These are phyloP conservation scores for Poterioochromonas sp. DNA, from an alignment of 352 stramenopile genomes.

Conservation along the genomic window DNA sequence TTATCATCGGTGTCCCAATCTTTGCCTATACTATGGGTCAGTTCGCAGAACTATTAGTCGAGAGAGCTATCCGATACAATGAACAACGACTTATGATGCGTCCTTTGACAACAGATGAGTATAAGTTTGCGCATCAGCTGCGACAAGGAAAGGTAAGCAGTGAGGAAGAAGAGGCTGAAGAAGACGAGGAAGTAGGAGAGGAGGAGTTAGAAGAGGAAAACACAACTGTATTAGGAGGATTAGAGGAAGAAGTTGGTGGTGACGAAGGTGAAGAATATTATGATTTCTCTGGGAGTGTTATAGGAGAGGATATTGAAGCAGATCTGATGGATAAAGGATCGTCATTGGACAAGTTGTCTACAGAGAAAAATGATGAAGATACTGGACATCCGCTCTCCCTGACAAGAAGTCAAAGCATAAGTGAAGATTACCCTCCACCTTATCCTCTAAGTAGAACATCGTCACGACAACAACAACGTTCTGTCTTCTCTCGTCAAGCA, in stretches of 20 bases:
- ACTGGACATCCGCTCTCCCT: too few relatives aligned
- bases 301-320: too few relatives aligned
- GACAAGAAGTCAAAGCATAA: not conserved
- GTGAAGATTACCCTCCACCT: not conserved
- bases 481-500: not conserved
- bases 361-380: too few relatives aligned
- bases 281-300: too few relatives aligned
- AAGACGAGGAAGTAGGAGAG: not conserved
- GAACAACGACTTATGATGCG: not conserved
- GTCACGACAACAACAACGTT: not conserved
- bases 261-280: not conserved
- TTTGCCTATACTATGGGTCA: constrained; percentile 12
- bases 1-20: constrained; percentile 9
- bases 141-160: too few relatives aligned
- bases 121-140: not conserved
- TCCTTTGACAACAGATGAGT: constrained; percentile 13
- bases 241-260: not conserved
- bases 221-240: not conserved
- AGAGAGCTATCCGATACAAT: not conserved
- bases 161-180: not conserved
- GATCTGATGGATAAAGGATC: too few relatives aligned
- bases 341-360: too few relatives aligned
- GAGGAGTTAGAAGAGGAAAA: not conserved
- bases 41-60: constrained; percentile 1
- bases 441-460: not conserved